Evolutionary conservation across 352 stramenopile genomes (phyloP).

Genomic region (Globisporangium orthogonon): DNA sequence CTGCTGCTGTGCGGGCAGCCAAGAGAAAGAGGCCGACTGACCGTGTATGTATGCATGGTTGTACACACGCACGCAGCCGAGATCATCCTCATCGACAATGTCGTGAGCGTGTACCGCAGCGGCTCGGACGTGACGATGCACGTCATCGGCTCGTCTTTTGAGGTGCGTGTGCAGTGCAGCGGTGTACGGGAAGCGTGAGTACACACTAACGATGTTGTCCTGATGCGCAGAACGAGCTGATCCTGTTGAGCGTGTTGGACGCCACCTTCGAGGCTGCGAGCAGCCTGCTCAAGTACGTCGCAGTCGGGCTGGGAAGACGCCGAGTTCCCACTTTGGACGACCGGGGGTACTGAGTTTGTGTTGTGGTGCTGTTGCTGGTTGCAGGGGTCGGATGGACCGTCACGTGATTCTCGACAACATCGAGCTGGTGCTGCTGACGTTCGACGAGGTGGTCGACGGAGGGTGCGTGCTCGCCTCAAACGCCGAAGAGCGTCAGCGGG

Average conservation of each 20-base stretch:
- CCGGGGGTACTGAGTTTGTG: not conserved
- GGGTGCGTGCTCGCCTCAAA: constrained; percentile 32
- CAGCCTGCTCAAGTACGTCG: constrained; percentile 79
- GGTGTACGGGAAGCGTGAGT: not conserved
- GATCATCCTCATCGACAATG: constrained; percentile 87
- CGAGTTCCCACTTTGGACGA: not conserved
- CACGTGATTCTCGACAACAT: constrained; percentile 90
- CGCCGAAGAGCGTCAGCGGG: not conserved
- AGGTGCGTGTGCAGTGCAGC: constrained; percentile 29
- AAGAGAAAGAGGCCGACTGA: not conserved
- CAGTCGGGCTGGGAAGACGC: not conserved
- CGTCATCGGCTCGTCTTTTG: constrained; percentile 72
- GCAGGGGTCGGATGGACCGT: constrained; percentile 77
- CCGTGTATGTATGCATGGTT: constrained; percentile 2
- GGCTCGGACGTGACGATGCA: constrained; percentile 87
- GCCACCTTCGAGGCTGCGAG: constrained; percentile 81
- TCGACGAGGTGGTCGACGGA: constrained; percentile 89
- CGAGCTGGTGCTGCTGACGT: constrained; percentile 84
- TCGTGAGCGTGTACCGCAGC: constrained; percentile 86
- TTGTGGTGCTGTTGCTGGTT: not conserved
- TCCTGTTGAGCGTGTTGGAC: constrained; percentile 82
- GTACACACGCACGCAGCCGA: constrained; percentile 37
- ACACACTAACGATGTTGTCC: not conserved
- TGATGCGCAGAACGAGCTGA: constrained; percentile 77
- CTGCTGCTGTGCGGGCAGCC: not conserved